Base-by-base conservation (phyloP, 495 filamentous ascomycete genomes). In the Bacidia gigantensis region DNA sequence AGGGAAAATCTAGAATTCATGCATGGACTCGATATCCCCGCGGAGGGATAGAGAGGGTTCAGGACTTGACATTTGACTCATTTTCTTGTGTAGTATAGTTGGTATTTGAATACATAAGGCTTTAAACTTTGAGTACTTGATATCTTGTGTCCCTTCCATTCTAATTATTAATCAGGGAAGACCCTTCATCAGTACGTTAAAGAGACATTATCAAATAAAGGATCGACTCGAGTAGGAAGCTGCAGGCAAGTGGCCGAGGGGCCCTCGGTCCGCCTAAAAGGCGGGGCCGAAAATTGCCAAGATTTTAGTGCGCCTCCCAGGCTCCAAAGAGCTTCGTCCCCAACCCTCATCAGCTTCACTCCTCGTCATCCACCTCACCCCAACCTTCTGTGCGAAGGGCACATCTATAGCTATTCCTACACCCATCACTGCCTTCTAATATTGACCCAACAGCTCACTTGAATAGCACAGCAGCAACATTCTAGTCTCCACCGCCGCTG, bases 81-180 rank as follows among this genome's bases (percentile, higher is more conserved):
- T 43, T n/a, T 43, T 51, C 49, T 43, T 51, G 38, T 51, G 42
- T 51, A 51, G 49, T 18, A 10, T 41, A 51, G 17, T 41, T 22
- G 20, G 18, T 29, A 51, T 7, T 35, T 35, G 29, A 35, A 7
- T 35, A 35, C 29, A 35, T 35, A 35, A 35, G 7, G 29, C 7
- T 35, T 14, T 7, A 35, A 14, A 35, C 7, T 14, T 14, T 35
- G 29, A 35, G 7, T 14, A 35, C 29, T 7, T 35, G 29, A 7
- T 14, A 14, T 35, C 14, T 35, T 35, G 29, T 35, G 29, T 35
- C 7, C 5, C 29, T 14, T 35, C 29, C 14, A 35, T 35, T 35
- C 14, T 5, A 35, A 35, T 35, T n/a, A n/a, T n/a, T n/a, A n/a
- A n/a, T n/a, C n/a, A n/a, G n/a, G n/a, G n/a, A n/a, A n/a, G n/a